Base-by-base conservation (phyloP, 2,329 filamentous ascomycete genomes). In the Alternaria tenuissima region DNA sequence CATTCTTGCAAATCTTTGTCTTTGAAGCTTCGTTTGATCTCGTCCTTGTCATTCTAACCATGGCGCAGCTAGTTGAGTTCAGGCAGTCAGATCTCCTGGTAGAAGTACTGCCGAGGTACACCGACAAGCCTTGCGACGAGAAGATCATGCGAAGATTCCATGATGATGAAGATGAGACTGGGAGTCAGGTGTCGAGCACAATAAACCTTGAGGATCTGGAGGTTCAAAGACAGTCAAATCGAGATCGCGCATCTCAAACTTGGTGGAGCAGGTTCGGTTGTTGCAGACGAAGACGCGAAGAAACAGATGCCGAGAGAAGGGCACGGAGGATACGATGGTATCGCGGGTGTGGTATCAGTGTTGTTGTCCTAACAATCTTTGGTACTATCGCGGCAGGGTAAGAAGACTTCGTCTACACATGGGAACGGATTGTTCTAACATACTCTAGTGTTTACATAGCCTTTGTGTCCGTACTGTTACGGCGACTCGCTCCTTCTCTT, bases 371-470 rank as follows among this genome's bases (percentile, higher is more conserved):
- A 41, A 51, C 49, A 16, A 48, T 65, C 18, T 55, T 73, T 46
- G 67, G 69, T 18, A 39, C 62, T n/a, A 59, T 68, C 24, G 68
- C 64, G 24, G 66, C 48, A 18, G 60, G 71, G 69, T 70, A 58
- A 62, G 67, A 9, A 16, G 9, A 30, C 36, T 52, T 1, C 5
- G 3, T 9, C 14, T 16, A 39, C 4, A n/a, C 8, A 11, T 5
- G 18, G 39, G 24, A 16, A 14, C 8, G 7, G 20, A 24, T 14
- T 20, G 5, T 7, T 22, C 60, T 72, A 36, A 73, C 55, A 18
- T 28, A 20, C 3, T 14, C 2, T 20, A 75, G 73, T 30, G 65
- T 68, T 44, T 75, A 75, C 48, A 52, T 70, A 16, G 65, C 67
- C 8, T 59, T 75, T 18, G 68, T 74, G 2, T 52, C 57, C 4